Percentiles rank a stretch among this genome's conserved stretches.
phyloP scores from a whole-genome alignment of 441 rosid genomes.

The Geranium incanum region DNA sequence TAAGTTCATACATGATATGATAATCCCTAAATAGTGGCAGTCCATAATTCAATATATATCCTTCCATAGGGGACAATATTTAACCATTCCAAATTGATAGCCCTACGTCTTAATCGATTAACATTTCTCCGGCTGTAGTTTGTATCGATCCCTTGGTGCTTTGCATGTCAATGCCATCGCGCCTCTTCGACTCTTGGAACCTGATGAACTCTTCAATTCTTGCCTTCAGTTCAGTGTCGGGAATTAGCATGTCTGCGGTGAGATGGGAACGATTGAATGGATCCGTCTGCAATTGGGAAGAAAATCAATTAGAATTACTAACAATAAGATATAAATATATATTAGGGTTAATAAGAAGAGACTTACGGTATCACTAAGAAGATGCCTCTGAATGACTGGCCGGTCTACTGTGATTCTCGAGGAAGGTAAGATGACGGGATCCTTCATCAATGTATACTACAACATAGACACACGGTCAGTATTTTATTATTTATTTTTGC shows the following conservation, averaged over 20 bases:
- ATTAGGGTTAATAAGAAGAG: neutral
- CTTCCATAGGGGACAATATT: too few species aligned
- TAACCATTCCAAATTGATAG: neutral
- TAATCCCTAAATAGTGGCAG: too few species aligned
- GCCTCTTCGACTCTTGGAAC: constrained; percentile 55
- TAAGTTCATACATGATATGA: neutral
- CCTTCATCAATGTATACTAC: constrained; percentile 94
- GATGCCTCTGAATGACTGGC: constrained; percentile 94
- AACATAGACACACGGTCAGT: constrained; percentile 14
- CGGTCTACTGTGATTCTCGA: constrained; percentile 81
- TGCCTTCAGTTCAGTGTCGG: constrained; percentile 63
- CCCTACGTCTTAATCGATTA: constrained; percentile 48
- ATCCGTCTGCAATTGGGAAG: constrained; percentile 55
- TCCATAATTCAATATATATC: too few species aligned
- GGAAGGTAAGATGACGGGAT: constrained; percentile 94
- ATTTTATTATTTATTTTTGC: neutral
- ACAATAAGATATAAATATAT: neutral
- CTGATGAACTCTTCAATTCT: constrained; percentile 69
- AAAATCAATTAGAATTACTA: constrained; percentile 16
- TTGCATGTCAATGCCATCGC: constrained; percentile 44
- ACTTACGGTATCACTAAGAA: constrained; percentile 79
- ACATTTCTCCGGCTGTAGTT: constrained; percentile 66
- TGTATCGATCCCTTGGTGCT: constrained; percentile 60
- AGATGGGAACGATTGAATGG: constrained; percentile 93
- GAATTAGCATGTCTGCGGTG: constrained; percentile 78